phyloP scores from a whole-genome alignment of 257 asterid species.

The Thymus quinquecostatus region DNA sequence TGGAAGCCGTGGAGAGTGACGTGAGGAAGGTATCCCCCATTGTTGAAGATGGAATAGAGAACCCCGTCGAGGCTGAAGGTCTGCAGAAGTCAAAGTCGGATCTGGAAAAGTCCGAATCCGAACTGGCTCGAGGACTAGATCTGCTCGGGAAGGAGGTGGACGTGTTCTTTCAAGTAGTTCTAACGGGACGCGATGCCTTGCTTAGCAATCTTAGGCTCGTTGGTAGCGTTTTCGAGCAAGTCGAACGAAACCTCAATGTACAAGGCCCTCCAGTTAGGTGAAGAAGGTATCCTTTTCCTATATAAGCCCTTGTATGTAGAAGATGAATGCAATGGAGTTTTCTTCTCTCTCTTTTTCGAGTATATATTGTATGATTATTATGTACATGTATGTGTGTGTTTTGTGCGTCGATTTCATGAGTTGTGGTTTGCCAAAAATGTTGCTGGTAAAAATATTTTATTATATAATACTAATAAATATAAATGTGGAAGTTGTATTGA shows the following conservation, averaged over 20 bases:
- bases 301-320: conserved; percentile 26
- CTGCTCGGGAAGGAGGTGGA: conserved; percentile 68
- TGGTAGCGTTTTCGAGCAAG: conserved; percentile 41
- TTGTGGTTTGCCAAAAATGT: conserved; percentile 20
- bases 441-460: conserved; percentile 2
- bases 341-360: conserved; percentile 25
- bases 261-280: conserved; percentile 57
- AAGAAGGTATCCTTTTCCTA: conserved; percentile 13
- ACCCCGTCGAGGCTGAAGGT: conserved; percentile 37
- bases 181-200: conserved; percentile 79
- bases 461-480: neutral
- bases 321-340: conserved; percentile 19
- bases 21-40: conserved; percentile 56
- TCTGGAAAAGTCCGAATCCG: conserved; percentile 43
- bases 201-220: conserved; percentile 78
- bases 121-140: conserved; percentile 60
- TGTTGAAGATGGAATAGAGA: conserved; percentile 51
- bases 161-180: conserved; percentile 67
- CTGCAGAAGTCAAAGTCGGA: conserved; percentile 43
- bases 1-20: conserved; percentile 58
- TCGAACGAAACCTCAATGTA: conserved; percentile 28
- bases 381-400: neutral
- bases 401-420: conserved; percentile 12
- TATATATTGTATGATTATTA: conserved; percentile 6
- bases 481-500: neutral